phyloP scores from a whole-genome alignment of 1,284 basidiomycete species.

The Bondarzewia mesenterica region DNA sequence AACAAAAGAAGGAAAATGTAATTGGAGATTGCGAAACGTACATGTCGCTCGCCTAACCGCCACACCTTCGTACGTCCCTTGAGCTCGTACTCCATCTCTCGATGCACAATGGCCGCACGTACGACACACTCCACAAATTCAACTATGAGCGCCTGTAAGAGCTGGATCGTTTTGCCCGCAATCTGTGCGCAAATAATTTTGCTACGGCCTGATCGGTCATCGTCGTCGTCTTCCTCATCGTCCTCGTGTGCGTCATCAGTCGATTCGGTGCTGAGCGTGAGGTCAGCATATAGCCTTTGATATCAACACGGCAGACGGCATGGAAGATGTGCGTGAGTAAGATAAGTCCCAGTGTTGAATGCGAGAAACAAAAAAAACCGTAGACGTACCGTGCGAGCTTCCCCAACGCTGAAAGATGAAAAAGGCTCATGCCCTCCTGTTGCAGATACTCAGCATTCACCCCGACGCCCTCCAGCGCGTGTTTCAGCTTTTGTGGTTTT shows the following conservation, averaged over 20 bases:
- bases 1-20: slow-evolving; percentile 5
- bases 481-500: slow-evolving; percentile 35
- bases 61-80: slow-evolving; percentile 54
- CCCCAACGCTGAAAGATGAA: slow-evolving; percentile 36
- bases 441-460: slow-evolving; percentile 35
- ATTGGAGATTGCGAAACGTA: slow-evolving; percentile 11
- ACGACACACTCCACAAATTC: slow-evolving; percentile 44
- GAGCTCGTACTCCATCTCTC: slow-evolving; percentile 46
- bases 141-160: slow-evolving; percentile 34
- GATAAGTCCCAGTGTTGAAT: not conserved
- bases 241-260: slow-evolving; percentile 9
- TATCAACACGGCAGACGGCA: not conserved
- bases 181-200: slow-evolving; percentile 11
- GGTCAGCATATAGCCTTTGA: not conserved
- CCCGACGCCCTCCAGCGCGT: slow-evolving; percentile 30
- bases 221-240: slow-evolving; percentile 1
- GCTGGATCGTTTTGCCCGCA: slow-evolving; percentile 21
- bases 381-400: slow-evolving; percentile 33
- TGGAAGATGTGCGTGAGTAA: not conserved
- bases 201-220: not conserved
- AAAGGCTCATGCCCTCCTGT: slow-evolving; percentile 36
- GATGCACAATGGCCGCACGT: slow-evolving; percentile 39
- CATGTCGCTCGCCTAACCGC: slow-evolving; percentile 24
- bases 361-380: not conserved
- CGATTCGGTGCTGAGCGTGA: not conserved